A percentile compares a stretch with the other conserved stretches of the same genome.
phyloP scores from a whole-genome alignment of 768 basidiomycete genomes.

The Naganishia vaughanmartiniae region DNA sequence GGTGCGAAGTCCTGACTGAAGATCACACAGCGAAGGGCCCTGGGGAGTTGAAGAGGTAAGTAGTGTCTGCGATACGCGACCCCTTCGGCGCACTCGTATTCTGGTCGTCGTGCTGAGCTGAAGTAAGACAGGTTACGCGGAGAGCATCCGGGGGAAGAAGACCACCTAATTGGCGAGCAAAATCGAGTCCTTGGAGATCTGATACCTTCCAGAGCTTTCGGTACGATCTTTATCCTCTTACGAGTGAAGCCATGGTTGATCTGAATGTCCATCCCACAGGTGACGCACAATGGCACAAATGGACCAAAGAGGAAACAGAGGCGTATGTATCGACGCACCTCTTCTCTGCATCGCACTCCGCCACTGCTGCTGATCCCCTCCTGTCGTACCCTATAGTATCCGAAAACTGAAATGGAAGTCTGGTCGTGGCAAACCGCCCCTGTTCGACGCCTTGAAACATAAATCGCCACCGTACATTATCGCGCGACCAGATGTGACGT shows the following conservation, averaged over 20 bases:
- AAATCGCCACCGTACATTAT: conserved; percentile 47
- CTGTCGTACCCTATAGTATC: too few species aligned
- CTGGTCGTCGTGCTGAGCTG: not conserved
- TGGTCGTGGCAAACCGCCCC: too few species aligned
- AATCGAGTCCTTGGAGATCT: conserved; percentile 46
- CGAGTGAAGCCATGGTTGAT: not conserved
- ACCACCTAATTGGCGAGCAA: conserved; percentile 34
- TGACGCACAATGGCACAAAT: conserved; percentile 46
- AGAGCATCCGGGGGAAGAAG: conserved; percentile 45
- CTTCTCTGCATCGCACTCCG: too few species aligned
- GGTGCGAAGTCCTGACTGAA: conserved; percentile 84
- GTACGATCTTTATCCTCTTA: not conserved
- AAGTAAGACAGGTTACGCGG: conserved; percentile 35
- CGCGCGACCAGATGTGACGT: conserved; percentile 45
- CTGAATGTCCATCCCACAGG: not conserved
- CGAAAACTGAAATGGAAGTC: too few species aligned
- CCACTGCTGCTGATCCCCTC: too few species aligned
- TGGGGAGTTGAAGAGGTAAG: conserved; percentile 70
- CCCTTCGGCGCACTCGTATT: not conserved
- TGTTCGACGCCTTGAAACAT: conserved; percentile 28
- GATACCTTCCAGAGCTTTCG: conserved; percentile 48
- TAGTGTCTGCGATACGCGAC: too few species aligned
- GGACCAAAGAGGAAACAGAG: conserved; percentile 38
- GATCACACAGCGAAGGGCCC: conserved; percentile 93
- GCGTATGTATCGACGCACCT: conserved; percentile 35